phyloP scores from a whole-genome alignment of 106 monocot genomes.

The Narthecium ossifragum region DNA sequence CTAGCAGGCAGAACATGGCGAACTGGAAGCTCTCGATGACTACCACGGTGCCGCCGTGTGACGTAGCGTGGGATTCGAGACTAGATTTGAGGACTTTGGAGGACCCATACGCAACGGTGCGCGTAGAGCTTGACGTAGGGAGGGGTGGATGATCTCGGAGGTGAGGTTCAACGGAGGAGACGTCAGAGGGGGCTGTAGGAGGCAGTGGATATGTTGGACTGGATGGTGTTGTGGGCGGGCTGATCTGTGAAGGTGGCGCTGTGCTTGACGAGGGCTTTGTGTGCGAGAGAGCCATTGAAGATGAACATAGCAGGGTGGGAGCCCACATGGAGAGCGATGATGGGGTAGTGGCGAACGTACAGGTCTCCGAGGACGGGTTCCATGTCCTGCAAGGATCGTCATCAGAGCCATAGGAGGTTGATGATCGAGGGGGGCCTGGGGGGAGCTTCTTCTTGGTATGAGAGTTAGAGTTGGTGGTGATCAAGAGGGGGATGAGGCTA shows the following conservation, averaged over 20 bases:
- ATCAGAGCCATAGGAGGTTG: constrained; percentile 6
- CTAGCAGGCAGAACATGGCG: constrained; percentile 2
- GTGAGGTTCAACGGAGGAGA: constrained; percentile 13
- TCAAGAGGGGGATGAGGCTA: too few species aligned
- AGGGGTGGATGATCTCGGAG: constrained; percentile 5
- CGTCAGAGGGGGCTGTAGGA: constrained; percentile 8
- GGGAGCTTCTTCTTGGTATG: neutral
- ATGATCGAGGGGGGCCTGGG: constrained; percentile 15
- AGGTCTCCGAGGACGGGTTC: neutral
- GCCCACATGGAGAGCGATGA: neutral
- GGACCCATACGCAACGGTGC: neutral
- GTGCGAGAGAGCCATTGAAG: constrained; percentile 1
- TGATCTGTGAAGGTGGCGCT: constrained; percentile 10
- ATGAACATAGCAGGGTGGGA: constrained; percentile 4
- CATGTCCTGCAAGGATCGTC: neutral
- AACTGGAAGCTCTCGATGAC: constrained; percentile 1
- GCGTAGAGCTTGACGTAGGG: neutral
- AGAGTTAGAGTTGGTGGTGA: neutral
- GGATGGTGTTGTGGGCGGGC: neutral
- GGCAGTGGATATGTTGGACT: neutral
- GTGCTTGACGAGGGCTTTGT: neutral
- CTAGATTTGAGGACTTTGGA: neutral
- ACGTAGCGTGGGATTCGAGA: neutral
- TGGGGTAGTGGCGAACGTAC: neutral
- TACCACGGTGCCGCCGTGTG: neutral